Conservation (phyloP, 2,329 filamentous ascomycete species). For the Curvularia sp. region DNA sequence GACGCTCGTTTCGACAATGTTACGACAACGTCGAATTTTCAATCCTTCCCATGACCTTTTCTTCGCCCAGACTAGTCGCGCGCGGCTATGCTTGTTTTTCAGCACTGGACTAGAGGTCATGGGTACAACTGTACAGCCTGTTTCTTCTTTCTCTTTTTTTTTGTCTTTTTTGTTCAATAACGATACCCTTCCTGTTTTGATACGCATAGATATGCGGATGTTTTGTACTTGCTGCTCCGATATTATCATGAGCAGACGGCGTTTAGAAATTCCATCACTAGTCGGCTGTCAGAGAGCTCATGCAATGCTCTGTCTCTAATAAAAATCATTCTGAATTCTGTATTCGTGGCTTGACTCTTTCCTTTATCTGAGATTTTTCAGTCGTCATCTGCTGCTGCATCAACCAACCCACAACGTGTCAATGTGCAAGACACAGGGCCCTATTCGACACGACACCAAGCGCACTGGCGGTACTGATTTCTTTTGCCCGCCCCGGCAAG, state of each 20-base stretch:
- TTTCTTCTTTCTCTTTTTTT: slow-evolving; percentile 2
- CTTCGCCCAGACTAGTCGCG: slow-evolving; percentile 6
- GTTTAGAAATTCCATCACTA: not conserved
- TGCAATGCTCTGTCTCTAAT: not conserved
- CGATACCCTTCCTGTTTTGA: slow-evolving; percentile 23
- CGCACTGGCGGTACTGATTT: not conserved
- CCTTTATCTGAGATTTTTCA: not conserved
- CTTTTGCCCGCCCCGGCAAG: not conserved
- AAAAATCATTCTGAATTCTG: not conserved
- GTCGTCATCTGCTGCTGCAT: not conserved
- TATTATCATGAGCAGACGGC: slow-evolving; percentile 2
- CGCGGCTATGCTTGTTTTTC: slow-evolving; percentile 7
- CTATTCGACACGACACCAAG: not conserved
- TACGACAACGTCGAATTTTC: slow-evolving; percentile 4
- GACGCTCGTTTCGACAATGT: slow-evolving; percentile 19
- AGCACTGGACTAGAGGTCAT: not conserved
- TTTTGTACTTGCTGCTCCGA: not conserved
- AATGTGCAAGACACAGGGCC: not conserved
- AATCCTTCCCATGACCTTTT: slow-evolving; percentile 3
- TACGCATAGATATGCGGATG: not conserved
- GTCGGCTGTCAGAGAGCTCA: not conserved
- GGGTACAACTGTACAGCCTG: not conserved
- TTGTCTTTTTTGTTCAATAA: slow-evolving; percentile 8
- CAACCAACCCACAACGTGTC: not conserved
- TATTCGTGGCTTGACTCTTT: not conserved